phyloP scores from a whole-genome alignment of 2,329 filamentous ascomycete genomes.

The Bipolaris zeicola region DNA sequence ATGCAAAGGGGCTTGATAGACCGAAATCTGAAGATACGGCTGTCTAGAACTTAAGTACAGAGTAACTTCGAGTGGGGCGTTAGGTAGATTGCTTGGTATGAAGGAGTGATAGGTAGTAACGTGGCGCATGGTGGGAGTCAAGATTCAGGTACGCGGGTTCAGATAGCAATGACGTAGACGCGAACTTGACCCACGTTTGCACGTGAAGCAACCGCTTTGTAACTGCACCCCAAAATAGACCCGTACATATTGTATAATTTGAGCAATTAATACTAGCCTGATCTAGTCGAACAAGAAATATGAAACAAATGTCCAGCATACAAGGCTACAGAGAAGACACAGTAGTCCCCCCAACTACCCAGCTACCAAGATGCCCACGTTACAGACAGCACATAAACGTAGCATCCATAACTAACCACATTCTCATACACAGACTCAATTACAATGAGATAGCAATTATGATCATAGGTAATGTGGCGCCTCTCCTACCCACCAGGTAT shows the following conservation, averaged over 20 bases:
- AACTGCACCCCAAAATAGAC: background rate
- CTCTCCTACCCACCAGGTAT: constrained; percentile 14
- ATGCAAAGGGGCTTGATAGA: constrained; percentile 1
- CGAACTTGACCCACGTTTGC: constrained; percentile 21
- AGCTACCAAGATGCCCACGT: background rate
- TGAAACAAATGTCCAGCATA: background rate
- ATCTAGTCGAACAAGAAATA: background rate
- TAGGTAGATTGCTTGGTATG: background rate
- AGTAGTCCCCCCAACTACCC: background rate
- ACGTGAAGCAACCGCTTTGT: constrained; percentile 7
- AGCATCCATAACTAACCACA: background rate
- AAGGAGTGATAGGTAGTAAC: background rate
- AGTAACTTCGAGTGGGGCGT: background rate
- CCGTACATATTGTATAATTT: background rate
- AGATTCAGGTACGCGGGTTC: constrained; percentile 13
- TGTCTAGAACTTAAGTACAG: background rate
- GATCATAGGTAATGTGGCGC: constrained; percentile 6
- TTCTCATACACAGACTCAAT: background rate
- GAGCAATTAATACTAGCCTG: background rate
- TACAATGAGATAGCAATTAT: constrained; percentile 10
- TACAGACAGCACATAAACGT: background rate
- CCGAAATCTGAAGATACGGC: background rate
- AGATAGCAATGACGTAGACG: constrained; percentile 23
- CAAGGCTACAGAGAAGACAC: background rate
- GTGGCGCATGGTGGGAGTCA: background rate